Percentiles rank a stretch among this genome's conserved stretches.
Conservation (phyloP, 345 rosid species). For the Pseudoturritis turrita region DNA sequence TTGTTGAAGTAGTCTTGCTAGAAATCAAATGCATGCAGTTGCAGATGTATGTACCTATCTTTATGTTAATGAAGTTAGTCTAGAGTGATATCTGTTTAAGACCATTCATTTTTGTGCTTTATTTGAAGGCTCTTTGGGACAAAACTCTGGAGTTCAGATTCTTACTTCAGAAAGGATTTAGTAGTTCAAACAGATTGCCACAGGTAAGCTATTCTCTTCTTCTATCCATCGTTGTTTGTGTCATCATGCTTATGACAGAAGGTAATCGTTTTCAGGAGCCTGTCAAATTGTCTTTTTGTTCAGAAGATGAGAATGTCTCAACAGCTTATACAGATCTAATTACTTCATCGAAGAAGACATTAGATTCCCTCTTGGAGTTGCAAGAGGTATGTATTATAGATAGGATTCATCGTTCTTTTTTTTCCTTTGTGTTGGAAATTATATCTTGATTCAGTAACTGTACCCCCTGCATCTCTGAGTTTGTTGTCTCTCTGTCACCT, state of each 20-base stretch:
- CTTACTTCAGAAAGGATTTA: constrained; percentile 82
- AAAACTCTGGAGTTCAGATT: constrained; percentile 74
- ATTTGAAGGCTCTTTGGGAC: constrained; percentile 73
- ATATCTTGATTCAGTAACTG: neutral
- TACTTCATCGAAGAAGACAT: constrained; percentile 59
- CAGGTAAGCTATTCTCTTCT: constrained; percentile 40
- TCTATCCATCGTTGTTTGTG: neutral
- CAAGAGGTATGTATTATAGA: constrained; percentile 54
- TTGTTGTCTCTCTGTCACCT: neutral
- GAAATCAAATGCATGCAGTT: neutral
- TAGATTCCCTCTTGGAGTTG: constrained; percentile 68
- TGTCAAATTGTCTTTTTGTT: constrained; percentile 56
- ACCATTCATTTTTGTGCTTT: neutral
- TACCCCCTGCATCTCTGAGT: neutral
- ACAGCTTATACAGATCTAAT: constrained; percentile 60
- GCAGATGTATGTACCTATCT: neutral
- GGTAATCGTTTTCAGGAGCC: constrained; percentile 50
- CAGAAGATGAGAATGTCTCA: constrained; percentile 45
- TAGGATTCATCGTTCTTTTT: neutral
- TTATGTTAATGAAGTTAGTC: neutral
- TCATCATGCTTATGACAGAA: neutral
- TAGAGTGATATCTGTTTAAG: neutral
- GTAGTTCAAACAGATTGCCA: constrained; percentile 73
- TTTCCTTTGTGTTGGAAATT: neutral
- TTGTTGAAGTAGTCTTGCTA: neutral